Percentiles rank a stretch among this genome's conserved stretches.
phyloP scores from a whole-genome alignment of 208 protist species.

The Trypanosomatidae sp. region DNA sequence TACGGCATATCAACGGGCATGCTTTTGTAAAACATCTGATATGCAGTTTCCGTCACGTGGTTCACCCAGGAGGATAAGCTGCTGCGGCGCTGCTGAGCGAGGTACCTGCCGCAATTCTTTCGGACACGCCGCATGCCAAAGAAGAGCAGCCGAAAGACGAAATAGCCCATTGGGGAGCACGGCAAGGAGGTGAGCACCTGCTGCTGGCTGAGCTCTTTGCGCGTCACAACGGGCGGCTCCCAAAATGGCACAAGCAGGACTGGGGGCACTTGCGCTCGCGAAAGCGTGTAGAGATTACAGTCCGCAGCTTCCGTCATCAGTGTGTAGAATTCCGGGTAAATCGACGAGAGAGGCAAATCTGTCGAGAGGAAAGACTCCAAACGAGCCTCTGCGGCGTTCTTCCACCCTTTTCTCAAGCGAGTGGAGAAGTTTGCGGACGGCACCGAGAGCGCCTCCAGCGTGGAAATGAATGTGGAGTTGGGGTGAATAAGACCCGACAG shows the following conservation, averaged over 20 bases:
- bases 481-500: conserved; percentile 67
- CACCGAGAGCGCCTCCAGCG: conserved; percentile 70
- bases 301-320: conserved; percentile 56
- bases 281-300: conserved; percentile 49
- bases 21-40: conserved; percentile 4
- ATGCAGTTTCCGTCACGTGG: neutral
- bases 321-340: conserved; percentile 55
- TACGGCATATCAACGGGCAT: conserved; percentile 26
- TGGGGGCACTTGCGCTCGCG: conserved; percentile 47
- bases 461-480: conserved; percentile 47
- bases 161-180: conserved; percentile 75
- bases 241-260: conserved; percentile 80
- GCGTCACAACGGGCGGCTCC: conserved; percentile 72
- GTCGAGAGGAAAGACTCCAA: conserved; percentile 17
- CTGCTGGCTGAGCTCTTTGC: conserved; percentile 50
- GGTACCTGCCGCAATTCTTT: conserved; percentile 3
- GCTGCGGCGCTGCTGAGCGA: conserved; percentile 1
- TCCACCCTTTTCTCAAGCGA: conserved; percentile 55
- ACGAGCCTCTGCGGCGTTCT: conserved; percentile 22
- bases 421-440: conserved; percentile 51
- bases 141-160: conserved; percentile 65
- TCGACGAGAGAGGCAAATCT: conserved; percentile 59
- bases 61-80: too few relatives aligned
- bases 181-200: conserved; percentile 68
- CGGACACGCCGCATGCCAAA: conserved; percentile 40